Evolutionary conservation across 768 basidiomycete genomes (phyloP), one percentile per base, ranked within the genome.

Genomic region (Tulasnella sp.): DNA sequence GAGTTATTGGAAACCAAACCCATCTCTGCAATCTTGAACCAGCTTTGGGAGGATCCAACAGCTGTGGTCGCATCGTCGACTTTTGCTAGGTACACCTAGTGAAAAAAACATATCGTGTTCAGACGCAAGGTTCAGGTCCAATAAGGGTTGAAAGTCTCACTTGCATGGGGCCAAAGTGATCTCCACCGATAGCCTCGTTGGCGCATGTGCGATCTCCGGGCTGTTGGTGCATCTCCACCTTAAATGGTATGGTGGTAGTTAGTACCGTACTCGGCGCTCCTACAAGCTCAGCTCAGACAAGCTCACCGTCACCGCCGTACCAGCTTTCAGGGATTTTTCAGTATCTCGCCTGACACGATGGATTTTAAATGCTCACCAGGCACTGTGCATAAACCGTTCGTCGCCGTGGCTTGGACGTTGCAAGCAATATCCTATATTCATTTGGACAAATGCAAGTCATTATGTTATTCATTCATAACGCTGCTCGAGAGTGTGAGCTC

Each of bases 161-260:
- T 2, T 54, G 64, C 73, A 77, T 72, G 44, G 78, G 78, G 3
- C 79, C 79, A 62, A 72, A 77, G 65, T 80, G 78, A 51, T 74
- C 71, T 17, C 78, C 78, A 21, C 78, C 78, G 61, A 80, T 79
- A 10, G 77, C 78, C 62, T 79, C 72, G 58, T 70, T 74, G 5
- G 70, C 65, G 63, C 78, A 80, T 2, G 71, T 70, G 38, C 78
- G 74, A 50, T 77, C 72, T 38, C 69, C 71, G 3, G 76, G 75
- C 66, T 79, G 77, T 66, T 77, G 76, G 64, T 80, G 77, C 78
- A 79, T 79, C 67, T 80, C 78, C 19, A 79, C 78, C n/a, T n/a
- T n/a, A n/a, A n/a, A n/a, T n/a, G n/a, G n/a, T n/a, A n/a, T n/a
- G n/a, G n/a, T n/a, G n/a, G n/a, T n/a, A n/a, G n/a, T n/a, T n/a